These are phyloP conservation scores for Penicillium sp. DNA, from an alignment of 2,329 filamentous ascomycete genomes.

Conservation along the genomic window DNA sequence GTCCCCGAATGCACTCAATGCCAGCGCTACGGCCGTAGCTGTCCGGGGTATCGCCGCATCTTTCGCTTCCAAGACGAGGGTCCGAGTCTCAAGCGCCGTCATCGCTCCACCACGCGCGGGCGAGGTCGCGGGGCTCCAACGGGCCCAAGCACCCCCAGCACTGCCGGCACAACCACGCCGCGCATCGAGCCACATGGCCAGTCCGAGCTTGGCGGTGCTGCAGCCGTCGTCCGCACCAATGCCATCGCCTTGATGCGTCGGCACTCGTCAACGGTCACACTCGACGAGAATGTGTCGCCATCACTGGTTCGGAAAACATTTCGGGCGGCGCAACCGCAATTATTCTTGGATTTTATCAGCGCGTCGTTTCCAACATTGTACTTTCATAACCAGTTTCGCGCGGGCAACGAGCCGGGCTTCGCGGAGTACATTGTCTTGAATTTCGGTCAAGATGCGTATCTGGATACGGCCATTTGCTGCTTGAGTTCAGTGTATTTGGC, in stretches of 20 bases:
- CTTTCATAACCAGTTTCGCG: slow-evolving; percentile 34
- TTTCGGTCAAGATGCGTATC: slow-evolving; percentile 29
- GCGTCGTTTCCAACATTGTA: slow-evolving; percentile 36
- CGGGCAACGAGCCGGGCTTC: slow-evolving; percentile 28
- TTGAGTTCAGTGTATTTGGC: slow-evolving; percentile 35
- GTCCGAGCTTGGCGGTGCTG: slow-evolving; percentile 15
- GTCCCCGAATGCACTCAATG: slow-evolving; percentile 47
- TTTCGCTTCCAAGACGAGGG: slow-evolving; percentile 47
- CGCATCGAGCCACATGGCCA: background rate
- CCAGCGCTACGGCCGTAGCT: slow-evolving; percentile 41
- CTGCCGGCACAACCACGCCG: background rate
- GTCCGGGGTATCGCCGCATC: slow-evolving; percentile 41
- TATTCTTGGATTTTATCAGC: slow-evolving; percentile 33
- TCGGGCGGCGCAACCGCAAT: slow-evolving; percentile 26
- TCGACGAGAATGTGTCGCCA: slow-evolving; percentile 29
- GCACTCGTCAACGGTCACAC: slow-evolving; percentile 19
- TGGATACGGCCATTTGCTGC: slow-evolving; percentile 34
- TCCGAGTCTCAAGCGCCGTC: slow-evolving; percentile 38
- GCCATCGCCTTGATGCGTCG: slow-evolving; percentile 33
- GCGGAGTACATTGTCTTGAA: slow-evolving; percentile 29
- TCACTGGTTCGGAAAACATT: slow-evolving; percentile 30
- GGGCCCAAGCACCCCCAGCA: slow-evolving; percentile 7
- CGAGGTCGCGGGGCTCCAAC: slow-evolving; percentile 11
- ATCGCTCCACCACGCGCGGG: slow-evolving; percentile 24
- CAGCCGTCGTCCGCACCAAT: slow-evolving; percentile 27